Conservation (phyloP, 768 basidiomycete genomes). For the Rossbeevera mucosa region DNA sequence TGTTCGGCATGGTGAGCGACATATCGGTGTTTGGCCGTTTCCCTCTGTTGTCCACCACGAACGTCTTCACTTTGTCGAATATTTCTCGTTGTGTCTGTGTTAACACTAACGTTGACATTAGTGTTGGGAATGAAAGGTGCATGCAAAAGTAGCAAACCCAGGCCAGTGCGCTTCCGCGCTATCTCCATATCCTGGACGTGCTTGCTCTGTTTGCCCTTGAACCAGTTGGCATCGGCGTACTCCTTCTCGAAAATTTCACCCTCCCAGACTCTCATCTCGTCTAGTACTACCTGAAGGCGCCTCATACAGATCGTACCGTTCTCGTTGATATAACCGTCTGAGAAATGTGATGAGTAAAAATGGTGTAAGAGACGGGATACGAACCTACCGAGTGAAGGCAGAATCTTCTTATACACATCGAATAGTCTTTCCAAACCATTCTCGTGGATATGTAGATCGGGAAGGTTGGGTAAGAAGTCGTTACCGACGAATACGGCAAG, state of each 20-base stretch:
- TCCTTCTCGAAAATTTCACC: slow-evolving; percentile 89
- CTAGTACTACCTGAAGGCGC: slow-evolving; percentile 79
- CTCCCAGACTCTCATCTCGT: slow-evolving; percentile 88
- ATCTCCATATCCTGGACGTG: slow-evolving; percentile 62
- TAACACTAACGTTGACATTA: slow-evolving; percentile 43
- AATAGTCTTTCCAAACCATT: slow-evolving; percentile 92
- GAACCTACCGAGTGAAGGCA: slow-evolving; percentile 65
- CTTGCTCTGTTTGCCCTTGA: slow-evolving; percentile 87
- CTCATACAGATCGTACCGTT: slow-evolving; percentile 74
- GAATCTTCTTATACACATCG: slow-evolving; percentile 89
- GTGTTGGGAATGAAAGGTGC: neutral
- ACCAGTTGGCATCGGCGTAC: slow-evolving; percentile 86
- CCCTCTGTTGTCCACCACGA: slow-evolving; percentile 51
- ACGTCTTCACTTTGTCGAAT: slow-evolving; percentile 73
- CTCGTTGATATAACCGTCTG: slow-evolving; percentile 93
- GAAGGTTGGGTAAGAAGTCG: slow-evolving; percentile 94
- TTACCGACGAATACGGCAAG: slow-evolving; percentile 97
- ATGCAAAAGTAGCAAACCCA: slow-evolving; percentile 47
- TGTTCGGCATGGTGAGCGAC: slow-evolving; percentile 67
- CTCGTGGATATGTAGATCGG: slow-evolving; percentile 96
- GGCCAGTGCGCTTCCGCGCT: slow-evolving; percentile 50
- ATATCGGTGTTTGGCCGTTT: slow-evolving; percentile 27
- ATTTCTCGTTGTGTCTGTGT: slow-evolving; percentile 71
- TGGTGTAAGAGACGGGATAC: neutral
- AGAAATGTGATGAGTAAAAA: neutral